These are phyloP conservation scores for Cydonia oblonga DNA, from an alignment of 331 rosid species.

Conservation along the genomic window DNA sequence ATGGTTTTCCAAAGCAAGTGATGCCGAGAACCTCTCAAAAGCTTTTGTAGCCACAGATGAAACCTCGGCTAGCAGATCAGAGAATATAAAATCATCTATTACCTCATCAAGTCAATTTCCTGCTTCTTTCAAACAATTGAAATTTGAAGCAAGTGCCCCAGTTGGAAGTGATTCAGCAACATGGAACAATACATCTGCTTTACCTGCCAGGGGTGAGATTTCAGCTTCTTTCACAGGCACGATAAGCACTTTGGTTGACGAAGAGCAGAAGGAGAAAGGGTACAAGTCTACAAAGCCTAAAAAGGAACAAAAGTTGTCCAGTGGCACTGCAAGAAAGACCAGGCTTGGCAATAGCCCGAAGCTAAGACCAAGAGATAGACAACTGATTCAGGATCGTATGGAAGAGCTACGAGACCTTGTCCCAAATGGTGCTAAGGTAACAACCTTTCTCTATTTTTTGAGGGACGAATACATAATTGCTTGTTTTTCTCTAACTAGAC, in stretches of 20 bases:
- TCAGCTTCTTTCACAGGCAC: conserved; percentile 26
- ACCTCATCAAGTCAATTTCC: conserved; percentile 15
- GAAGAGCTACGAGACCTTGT: conserved; percentile 84
- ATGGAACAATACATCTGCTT: conserved; percentile 8
- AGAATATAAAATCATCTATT: conserved; percentile 16
- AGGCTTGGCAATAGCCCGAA: conserved; percentile 27
- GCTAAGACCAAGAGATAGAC: conserved; percentile 84
- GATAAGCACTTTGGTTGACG: conserved; percentile 23
- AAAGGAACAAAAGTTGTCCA: conserved; percentile 26
- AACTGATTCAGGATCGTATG: conserved; percentile 78
- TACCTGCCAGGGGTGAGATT: background rate
- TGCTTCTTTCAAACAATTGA: conserved; percentile 19
- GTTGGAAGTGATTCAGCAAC: conserved; percentile 11
- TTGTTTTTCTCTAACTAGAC: background rate
- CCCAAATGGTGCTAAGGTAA: conserved; percentile 73
- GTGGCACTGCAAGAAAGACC: conserved; percentile 27
- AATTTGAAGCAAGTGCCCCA: conserved; percentile 27
- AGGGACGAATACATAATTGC: background rate
- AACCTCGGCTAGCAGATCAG: conserved; percentile 22
- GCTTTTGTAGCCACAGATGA: conserved; percentile 38
- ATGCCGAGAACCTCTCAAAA: conserved; percentile 34
- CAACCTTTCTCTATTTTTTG: background rate
- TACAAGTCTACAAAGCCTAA: conserved; percentile 8
- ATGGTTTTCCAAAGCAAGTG: conserved; percentile 12
- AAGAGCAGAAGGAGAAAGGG: conserved; percentile 16